Evolutionary conservation across 169 alveolate genomes (phyloP).

Genomic region (Plasmodium vinckei): DNA sequence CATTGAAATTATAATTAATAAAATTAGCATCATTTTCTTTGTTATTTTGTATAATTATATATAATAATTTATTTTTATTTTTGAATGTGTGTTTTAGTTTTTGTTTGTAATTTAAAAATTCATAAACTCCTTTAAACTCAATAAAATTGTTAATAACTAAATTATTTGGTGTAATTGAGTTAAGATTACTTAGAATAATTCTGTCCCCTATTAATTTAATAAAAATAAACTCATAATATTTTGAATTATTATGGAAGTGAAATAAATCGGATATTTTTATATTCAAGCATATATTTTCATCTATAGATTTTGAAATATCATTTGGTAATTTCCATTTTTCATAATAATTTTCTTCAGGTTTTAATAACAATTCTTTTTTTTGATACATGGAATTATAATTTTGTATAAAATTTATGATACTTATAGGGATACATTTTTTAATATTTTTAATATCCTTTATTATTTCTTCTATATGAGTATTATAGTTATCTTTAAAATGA

Average conservation of each 20-base stretch:
- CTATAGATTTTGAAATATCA: neutral
- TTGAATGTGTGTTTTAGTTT: conserved; percentile 3
- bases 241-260: conserved; percentile 18
- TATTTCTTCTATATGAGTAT: conserved; percentile 40
- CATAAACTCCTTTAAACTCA: conserved; percentile 33
- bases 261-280: conserved; percentile 48
- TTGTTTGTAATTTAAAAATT: conserved; percentile 43
- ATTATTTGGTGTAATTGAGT: conserved; percentile 20
- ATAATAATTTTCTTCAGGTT: neutral
- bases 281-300: conserved; percentile 28
- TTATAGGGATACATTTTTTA: conserved; percentile 28
- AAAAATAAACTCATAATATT: conserved; percentile 32
- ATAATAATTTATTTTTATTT: conserved; percentile 11
- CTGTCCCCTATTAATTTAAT: conserved; percentile 17
- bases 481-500: conserved; percentile 27
- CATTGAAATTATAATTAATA: neutral
- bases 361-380: conserved; percentile 9
- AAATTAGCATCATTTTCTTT: conserved; percentile 13
- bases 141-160: conserved; percentile 42
- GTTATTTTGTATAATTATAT: conserved; percentile 10
- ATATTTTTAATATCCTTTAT: conserved; percentile 20
- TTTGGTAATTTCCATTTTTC: neutral
- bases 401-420: conserved; percentile 26
- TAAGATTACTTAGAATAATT: conserved; percentile 42
- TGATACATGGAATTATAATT: conserved; percentile 62